These are phyloP conservation scores for Dicorynia guianensis DNA, from an alignment of 306 rosid genomes.

Conservation along the genomic window DNA sequence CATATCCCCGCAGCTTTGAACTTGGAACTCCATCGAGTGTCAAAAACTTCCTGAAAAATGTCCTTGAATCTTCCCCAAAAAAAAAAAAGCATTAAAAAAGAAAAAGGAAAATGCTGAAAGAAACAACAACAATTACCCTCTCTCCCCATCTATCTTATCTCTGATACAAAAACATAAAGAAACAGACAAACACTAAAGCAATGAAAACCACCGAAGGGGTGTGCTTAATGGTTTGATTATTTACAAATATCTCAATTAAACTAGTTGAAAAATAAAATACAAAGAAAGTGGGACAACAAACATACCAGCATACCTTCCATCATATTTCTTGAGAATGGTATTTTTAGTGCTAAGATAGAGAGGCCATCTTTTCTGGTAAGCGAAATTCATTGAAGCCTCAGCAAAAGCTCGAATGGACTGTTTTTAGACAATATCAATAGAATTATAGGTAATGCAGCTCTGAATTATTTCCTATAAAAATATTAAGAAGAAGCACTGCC, in stretches of 20 bases:
- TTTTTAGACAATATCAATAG: slow-evolving; percentile 41
- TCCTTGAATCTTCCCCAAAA: slow-evolving; percentile 92
- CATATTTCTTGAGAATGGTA: slow-evolving; percentile 93
- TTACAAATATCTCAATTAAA: slow-evolving; percentile 28
- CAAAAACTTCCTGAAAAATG: slow-evolving; percentile 95
- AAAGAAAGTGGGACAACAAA: slow-evolving; percentile 21
- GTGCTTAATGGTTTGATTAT: slow-evolving; percentile 25
- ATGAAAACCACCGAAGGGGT: background rate
- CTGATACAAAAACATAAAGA: background rate
- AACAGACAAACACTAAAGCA: background rate
- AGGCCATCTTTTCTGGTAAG: slow-evolving; percentile 93
- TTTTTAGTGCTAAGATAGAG: slow-evolving; percentile 98
- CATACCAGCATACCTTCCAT: slow-evolving; percentile 81
- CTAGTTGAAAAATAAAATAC: slow-evolving; percentile 19
- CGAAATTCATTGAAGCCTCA: slow-evolving; percentile 90
- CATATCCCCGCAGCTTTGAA: slow-evolving; percentile 94
- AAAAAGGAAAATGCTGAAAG: background rate
- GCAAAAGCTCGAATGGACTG: slow-evolving; percentile 93
- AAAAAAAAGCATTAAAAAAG: slow-evolving; percentile 31
- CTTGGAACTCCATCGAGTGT: slow-evolving; percentile 80
- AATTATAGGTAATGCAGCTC: slow-evolving; percentile 11
- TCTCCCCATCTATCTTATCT: background rate
- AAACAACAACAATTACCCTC: background rate
- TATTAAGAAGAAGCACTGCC: slow-evolving; percentile 2
- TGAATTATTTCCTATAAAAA: slow-evolving; percentile 26